Conservation (phyloP, 495 filamentous ascomycete genomes). For the Penicillium taxi region DNA sequence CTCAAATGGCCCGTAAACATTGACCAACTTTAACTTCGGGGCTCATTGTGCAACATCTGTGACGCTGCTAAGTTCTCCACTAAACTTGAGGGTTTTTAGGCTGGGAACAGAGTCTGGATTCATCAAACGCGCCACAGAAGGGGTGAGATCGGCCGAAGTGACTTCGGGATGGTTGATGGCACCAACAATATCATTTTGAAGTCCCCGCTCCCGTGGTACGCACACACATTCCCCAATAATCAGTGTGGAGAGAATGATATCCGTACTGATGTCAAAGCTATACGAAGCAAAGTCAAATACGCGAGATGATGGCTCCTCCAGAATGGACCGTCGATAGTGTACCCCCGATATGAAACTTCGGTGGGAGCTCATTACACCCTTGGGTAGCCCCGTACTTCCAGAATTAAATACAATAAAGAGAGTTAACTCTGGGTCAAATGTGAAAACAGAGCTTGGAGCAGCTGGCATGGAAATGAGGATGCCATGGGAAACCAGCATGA, state of each 20-base stretch:
- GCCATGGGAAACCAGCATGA: too few species aligned
- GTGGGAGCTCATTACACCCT: not conserved
- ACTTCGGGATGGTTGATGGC: not conserved
- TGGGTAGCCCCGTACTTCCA: constrained; percentile 6
- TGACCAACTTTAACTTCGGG: not conserved
- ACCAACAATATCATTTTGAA: not conserved
- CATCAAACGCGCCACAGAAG: not conserved
- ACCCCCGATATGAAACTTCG: not conserved
- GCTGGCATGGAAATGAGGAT: not conserved
- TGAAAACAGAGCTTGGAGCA: not conserved
- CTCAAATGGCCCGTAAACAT: not conserved
- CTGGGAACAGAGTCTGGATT: not conserved
- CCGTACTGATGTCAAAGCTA: constrained; percentile 5
- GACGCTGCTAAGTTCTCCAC: not conserved
- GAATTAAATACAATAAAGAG: constrained; percentile 5
- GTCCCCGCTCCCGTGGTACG: not conserved
- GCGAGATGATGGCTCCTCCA: constrained; percentile 2
- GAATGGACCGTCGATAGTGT: too few species aligned
- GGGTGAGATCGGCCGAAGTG: not conserved
- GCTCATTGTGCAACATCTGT: not conserved
- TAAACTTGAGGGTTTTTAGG: not conserved
- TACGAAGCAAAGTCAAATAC: constrained; percentile 11
- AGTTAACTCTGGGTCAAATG: not conserved
- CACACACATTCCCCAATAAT: constrained; percentile 3
- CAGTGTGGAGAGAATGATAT: constrained; percentile 2